phyloP scores from a whole-genome alignment of 306 rosid genomes.

The Inga leiocalycina region DNA sequence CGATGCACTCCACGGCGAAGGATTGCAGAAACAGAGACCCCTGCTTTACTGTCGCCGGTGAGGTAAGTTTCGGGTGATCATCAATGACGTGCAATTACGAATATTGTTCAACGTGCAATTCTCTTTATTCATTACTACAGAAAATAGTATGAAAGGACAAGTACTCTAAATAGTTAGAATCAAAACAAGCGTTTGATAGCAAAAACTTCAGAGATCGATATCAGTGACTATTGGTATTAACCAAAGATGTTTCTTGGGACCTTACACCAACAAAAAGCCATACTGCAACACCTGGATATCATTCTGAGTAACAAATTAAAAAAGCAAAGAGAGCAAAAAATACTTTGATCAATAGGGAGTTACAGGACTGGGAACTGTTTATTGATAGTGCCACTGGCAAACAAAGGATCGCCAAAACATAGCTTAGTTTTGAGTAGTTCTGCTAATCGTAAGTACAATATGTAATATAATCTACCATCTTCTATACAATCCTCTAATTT shows the following conservation, averaged over 20 bases:
- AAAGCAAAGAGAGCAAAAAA: not conserved
- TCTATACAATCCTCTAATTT: constrained; percentile 63
- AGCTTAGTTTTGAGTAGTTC: constrained; percentile 42
- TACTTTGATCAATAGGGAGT: constrained; percentile 26
- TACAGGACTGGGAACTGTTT: constrained; percentile 34
- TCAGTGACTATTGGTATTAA: not conserved
- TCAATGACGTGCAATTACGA: too few species aligned
- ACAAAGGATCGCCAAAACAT: constrained; percentile 36
- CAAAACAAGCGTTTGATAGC: not conserved
- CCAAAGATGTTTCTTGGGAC: not conserved
- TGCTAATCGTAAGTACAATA: constrained; percentile 44
- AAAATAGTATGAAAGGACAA: not conserved
- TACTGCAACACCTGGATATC: not conserved
- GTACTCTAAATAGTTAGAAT: not conserved
- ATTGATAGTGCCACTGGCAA: constrained; percentile 43
- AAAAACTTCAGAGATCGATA: not conserved
- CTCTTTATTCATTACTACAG: not conserved
- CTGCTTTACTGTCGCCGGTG: too few species aligned
- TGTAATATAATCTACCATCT: constrained; percentile 43
- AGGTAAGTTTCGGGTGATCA: too few species aligned
- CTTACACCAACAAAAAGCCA: not conserved
- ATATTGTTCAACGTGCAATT: not conserved
- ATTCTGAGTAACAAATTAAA: not conserved
- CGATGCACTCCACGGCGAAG: constrained; percentile 21
- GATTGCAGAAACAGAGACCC: too few species aligned